A percentile compares a stretch with the other conserved stretches of the same genome.
Evolutionary conservation across 768 basidiomycete species (phyloP).

Genomic region (Calvatia gigantea): DNA sequence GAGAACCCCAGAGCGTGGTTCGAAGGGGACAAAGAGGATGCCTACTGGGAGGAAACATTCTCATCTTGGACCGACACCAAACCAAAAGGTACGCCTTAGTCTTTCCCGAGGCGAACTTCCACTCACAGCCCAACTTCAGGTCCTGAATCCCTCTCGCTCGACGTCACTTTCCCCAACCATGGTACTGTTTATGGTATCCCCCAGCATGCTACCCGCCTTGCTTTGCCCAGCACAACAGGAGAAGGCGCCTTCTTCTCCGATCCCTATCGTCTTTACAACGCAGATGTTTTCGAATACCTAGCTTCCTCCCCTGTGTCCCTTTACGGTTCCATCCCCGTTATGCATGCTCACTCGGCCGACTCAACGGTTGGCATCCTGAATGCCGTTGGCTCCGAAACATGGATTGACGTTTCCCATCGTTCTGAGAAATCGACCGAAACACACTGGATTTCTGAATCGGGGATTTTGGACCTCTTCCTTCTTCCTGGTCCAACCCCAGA

Average conservation of each 20-base stretch:
- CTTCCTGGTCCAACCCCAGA: conserved; percentile 86
- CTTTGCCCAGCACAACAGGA: conserved; percentile 85
- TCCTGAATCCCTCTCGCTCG: conserved; percentile 89
- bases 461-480: conserved; percentile 91
- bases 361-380: conserved; percentile 92
- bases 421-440: conserved; percentile 71
- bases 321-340: conserved; percentile 88
- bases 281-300: conserved; percentile 95
- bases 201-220: conserved; percentile 89
- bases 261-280: conserved; percentile 92
- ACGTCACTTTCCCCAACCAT: conserved; percentile 91
- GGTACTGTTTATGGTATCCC: conserved; percentile 94
- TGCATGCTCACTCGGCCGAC: conserved; percentile 87
- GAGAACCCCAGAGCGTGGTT: conserved; percentile 72
- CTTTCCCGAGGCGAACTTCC: not conserved
- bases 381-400: conserved; percentile 86
- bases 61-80: conserved; percentile 88
- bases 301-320: conserved; percentile 76
- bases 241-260: conserved; percentile 75
- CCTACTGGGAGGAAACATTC: conserved; percentile 88
- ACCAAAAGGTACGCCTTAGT: conserved; percentile 77
- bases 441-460: conserved; percentile 98
- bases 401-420: conserved; percentile 85
- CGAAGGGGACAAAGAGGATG: conserved; percentile 82
- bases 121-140: conserved; percentile 43